Percentiles rank a stretch among this genome's conserved stretches.
Evolutionary conservation across 495 filamentous ascomycete genomes (phyloP).

Genomic region (Aspergillus diversus): DNA sequence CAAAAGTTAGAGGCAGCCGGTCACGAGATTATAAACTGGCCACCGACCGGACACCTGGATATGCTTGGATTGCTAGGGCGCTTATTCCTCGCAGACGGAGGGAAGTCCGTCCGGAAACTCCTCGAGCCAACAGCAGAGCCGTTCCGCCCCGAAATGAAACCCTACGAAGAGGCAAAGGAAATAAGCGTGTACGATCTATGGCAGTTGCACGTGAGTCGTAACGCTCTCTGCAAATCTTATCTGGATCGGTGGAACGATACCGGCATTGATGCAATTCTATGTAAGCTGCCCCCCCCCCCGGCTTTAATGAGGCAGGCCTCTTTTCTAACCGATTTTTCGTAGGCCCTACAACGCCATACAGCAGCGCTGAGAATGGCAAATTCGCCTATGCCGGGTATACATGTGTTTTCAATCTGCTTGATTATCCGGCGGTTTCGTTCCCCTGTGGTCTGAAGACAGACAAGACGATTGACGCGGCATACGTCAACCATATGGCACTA

Average conservation of each 20-base stretch:
- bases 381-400: constrained; percentile 24
- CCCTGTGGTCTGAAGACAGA: constrained; percentile 19
- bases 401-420: constrained; percentile 26
- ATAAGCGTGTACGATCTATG: constrained; percentile 37
- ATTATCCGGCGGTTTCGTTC: constrained; percentile 26
- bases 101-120: constrained; percentile 38
- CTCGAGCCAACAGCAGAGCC: constrained; percentile 50
- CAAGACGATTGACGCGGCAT: constrained; percentile 1
- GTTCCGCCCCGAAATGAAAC: constrained; percentile 49
- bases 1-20: constrained; percentile 42
- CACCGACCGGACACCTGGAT: constrained; percentile 32
- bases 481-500: not conserved
- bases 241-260: constrained; percentile 46
- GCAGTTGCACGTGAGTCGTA: constrained; percentile 42
- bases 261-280: constrained; percentile 17
- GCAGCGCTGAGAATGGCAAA: constrained; percentile 23
- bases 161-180: constrained; percentile 36
- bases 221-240: constrained; percentile 45
- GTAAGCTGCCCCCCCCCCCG: no score
- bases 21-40: constrained; percentile 22
- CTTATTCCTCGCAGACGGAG: constrained; percentile 53
- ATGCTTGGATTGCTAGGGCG: constrained; percentile 49
- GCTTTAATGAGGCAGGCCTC: not conserved
- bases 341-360: constrained; percentile 24
- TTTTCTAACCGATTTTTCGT: not conserved